Base-by-base conservation (phyloP, 768 basidiomycete species). In the Heimioporus sp. region DNA sequence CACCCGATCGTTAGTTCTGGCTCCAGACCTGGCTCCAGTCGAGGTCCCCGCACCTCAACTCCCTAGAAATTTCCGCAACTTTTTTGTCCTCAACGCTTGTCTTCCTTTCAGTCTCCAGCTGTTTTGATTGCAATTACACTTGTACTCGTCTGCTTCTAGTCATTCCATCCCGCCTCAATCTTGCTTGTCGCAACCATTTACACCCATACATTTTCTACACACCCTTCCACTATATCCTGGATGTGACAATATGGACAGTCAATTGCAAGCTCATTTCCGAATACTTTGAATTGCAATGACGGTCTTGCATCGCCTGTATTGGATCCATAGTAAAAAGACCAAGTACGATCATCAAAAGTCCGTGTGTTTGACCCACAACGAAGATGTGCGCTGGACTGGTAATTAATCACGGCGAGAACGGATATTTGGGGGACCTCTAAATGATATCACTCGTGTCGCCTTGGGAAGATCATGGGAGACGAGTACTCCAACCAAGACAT, bases 21-120 rank as follows among this genome's bases (percentile, higher is more conserved):
- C 40, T 68, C 66, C 16, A 57, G 66, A 48, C 66, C 66, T 40
- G 43, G 67, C 43, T 68, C 66, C 21, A 68, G 66, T 53, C 63
- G 67, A 15, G 66, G 66, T 31, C 55, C 53, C 49, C 62, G 56
- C 34, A 51, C 55, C n/a, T 42, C 58, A 45, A 61, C 64, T 52
- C 49, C 57, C 55, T 66, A 65, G 65, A 66, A 41, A 45, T 54
- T 37, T 52, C 5, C 24, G 24, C 24, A 24, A 24, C 24, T 24
- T 24, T 24, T 24, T 24, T 5, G 24, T 24, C 24, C 19, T 43
- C 34, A 30, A 39, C 42, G 41, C 37, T 45, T 16, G 36, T 37
- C 16, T 40, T 20, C 12, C 42, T 2, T 46, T 37, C 44, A 31
- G 34, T 50, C 41, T 5, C 46, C 21, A 37, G 44, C 44, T 61